These are phyloP conservation scores for Fraxinus xanthoxyloides DNA, from an alignment of 305 asterid species.

Conservation along the genomic window DNA sequence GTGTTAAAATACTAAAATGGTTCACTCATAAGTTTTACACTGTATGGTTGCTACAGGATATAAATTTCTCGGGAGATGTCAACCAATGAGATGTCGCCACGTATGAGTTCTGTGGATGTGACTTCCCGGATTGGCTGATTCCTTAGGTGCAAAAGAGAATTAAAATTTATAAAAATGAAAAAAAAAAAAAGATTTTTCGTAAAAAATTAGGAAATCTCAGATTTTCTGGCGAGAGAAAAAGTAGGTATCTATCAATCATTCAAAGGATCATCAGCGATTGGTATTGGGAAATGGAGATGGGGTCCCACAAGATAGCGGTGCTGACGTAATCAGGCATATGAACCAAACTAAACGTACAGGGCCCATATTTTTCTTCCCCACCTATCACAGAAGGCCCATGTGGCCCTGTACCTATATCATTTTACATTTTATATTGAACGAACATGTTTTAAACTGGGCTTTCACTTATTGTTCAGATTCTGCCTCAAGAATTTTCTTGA, in stretches of 20 bases:
- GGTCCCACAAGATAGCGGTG: not conserved
- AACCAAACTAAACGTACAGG: no score
- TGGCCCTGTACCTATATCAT: no score
- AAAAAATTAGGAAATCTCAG: constrained; percentile 28
- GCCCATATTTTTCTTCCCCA: no score
- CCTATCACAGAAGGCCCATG: no score
- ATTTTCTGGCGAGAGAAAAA: constrained; percentile 31
- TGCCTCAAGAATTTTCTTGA: not conserved
- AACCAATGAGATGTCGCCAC: constrained; percentile 32
- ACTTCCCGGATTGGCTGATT: constrained; percentile 28
- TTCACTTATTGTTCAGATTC: not conserved
- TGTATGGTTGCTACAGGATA: constrained; percentile 24
- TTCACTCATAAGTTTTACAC: not conserved
- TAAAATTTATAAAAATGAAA: not conserved
- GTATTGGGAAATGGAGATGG: not conserved
- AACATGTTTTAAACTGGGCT: not conserved
- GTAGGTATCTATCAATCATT: not conserved
- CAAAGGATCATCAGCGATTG: not conserved
- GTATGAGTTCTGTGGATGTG: constrained; percentile 37
- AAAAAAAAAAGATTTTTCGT: no score
- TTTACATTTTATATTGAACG: not conserved
- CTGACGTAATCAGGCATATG: not conserved
- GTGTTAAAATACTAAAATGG: not conserved
- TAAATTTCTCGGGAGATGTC: constrained; percentile 34
- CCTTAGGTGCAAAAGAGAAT: not conserved